Base-by-base conservation (phyloP, 73 alveolate species). In the Paramecium bursaria region DNA sequence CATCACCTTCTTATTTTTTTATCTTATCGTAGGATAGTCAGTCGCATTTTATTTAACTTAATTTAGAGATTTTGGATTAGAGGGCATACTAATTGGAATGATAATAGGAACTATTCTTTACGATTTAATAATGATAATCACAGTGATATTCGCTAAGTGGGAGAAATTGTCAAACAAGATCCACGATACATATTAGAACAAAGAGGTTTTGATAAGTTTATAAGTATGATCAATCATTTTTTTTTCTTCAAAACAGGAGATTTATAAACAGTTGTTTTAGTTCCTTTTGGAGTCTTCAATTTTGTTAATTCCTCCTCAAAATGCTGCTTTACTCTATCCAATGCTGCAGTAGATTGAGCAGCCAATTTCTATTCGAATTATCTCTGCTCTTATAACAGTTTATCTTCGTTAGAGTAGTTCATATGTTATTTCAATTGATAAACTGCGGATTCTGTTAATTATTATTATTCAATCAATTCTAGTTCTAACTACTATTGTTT, bases 51-150 rank as follows among this genome's bases (percentile, higher is more conserved):
- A 27, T 0, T 48, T 60, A n/a, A 48, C 53, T 60, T 60, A 30
- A 13, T n/a, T 35, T n/a, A 21, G 23, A 1, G 49, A 60, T 25
- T 30, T 60, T 31, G 80, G 52, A 4, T 3, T 60, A 0, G 21
- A 15, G n/a, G 80, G 80, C 13, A 60, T 60, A 0, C 21, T 46
- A 35, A n/a, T 60, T 9, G 80, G 54, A 0, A 11, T 33, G 9
- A 26, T 60, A 51, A 30, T 60, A 30, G 52, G 54, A 27, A 33
- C 31, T 31, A 60, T 33, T 27, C 53, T 60, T 39, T 39, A 39
- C 11, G 49, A 39, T 39, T 39, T 39, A 39, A 39, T 39, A 7
- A 11, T 39, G 49, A 11, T 39, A 39, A 11, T 39, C 14, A 39
- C 11, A 39, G 11, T 39, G 5, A 7, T 39, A 7, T 7, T 7